Conservation (phyloP, 2,329 filamentous ascomycete genomes). For the Ilyonectria mors-panacis region DNA sequence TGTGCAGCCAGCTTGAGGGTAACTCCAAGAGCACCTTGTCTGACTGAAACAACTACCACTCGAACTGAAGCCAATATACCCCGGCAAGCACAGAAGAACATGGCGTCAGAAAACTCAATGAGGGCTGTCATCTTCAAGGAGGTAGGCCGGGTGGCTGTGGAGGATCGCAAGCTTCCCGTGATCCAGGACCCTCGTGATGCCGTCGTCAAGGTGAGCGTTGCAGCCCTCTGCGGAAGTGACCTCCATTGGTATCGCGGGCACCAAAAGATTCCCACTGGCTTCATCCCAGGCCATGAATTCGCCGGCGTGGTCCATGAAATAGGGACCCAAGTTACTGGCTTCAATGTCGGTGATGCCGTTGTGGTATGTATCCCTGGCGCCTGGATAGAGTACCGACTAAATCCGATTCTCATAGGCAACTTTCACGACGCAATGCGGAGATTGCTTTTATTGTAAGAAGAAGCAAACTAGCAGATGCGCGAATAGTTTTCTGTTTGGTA, state of each 20-base stretch:
- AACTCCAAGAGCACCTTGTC: not conserved
- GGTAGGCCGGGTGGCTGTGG: slow-evolving; percentile 8
- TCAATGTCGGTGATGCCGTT: slow-evolving; percentile 13
- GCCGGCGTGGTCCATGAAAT: slow-evolving; percentile 13
- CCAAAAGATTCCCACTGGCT: slow-evolving; percentile 24
- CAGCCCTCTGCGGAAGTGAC: slow-evolving; percentile 29
- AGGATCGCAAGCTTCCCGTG: slow-evolving; percentile 8
- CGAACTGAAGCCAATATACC: not conserved
- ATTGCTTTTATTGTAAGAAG: slow-evolving; percentile 22
- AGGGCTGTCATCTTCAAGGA: slow-evolving; percentile 27
- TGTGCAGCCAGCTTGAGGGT: not conserved
- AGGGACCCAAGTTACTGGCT: slow-evolving; percentile 11
- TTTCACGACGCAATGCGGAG: slow-evolving; percentile 14
- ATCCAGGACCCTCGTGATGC: slow-evolving; percentile 23
- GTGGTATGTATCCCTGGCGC: slow-evolving; percentile 2
- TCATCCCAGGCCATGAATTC: slow-evolving; percentile 30
- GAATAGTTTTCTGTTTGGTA: slow-evolving; percentile 16
- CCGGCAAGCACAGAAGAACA: not conserved
- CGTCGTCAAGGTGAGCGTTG: slow-evolving; percentile 20
- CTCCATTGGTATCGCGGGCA: slow-evolving; percentile 33
- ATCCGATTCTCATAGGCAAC: not conserved
- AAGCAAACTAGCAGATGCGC: slow-evolving; percentile 13
- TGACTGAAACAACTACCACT: not conserved
- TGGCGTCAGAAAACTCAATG: slow-evolving; percentile 13
- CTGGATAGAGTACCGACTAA: not conserved